These are phyloP conservation scores for Gynostemma pentaphyllum DNA, from an alignment of 306 rosid genomes.

Conservation along the genomic window DNA sequence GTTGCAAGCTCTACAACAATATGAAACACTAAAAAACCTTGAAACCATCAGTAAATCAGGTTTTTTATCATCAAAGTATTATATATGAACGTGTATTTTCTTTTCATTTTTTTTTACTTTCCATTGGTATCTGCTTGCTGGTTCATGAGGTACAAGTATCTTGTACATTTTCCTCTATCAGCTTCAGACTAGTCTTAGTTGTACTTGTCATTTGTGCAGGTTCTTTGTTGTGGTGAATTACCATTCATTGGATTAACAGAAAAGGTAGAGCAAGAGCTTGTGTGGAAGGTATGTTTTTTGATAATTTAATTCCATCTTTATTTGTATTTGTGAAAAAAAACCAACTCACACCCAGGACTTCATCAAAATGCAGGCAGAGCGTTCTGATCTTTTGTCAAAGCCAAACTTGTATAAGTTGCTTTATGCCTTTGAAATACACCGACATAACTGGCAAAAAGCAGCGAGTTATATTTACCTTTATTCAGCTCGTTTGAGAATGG, in stretches of 20 bases:
- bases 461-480: conserved; percentile 73
- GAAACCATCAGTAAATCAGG: too few species aligned
- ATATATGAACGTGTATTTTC: too few species aligned
- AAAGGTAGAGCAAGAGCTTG: conserved; percentile 96
- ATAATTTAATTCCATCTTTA: too few species aligned
- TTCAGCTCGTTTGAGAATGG: conserved; percentile 64
- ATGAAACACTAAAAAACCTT: too few species aligned
- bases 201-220: conserved; percentile 27
- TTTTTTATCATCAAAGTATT: too few species aligned
- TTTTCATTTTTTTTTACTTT: neutral
- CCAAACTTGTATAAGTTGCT: conserved; percentile 92
- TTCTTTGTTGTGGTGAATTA: conserved; percentile 77
- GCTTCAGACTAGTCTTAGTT: neutral
- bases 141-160: neutral
- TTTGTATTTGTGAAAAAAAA: too few species aligned
- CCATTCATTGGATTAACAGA: conserved; percentile 85
- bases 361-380: conserved; percentile 52
- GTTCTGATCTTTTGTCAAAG: conserved; percentile 76
- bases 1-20: too few species aligned
- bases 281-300: conserved; percentile 99
- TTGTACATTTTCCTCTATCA: neutral
- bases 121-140: neutral
- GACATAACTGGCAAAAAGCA: conserved; percentile 83
- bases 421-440: conserved; percentile 81
- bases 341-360: conserved; percentile 6